Base-by-base conservation (phyloP, 2,329 filamentous ascomycete species). In the Leptographium flavum region DNA sequence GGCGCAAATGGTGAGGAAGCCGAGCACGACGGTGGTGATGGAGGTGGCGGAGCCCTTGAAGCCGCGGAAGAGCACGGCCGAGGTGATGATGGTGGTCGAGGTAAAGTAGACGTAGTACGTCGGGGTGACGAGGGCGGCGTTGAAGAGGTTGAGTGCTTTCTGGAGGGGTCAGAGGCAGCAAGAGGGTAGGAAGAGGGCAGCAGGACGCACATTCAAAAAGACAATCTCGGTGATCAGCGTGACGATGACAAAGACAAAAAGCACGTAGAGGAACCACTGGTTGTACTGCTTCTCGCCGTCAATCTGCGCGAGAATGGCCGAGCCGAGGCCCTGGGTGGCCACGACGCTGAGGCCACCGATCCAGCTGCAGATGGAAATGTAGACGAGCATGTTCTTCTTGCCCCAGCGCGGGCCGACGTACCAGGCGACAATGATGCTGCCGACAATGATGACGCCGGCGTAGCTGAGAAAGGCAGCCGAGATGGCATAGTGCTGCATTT, bases 41-140 rank as follows among this genome's bases (percentile, higher is more conserved):
- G 83, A 76, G 6, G 77, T 73, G 0, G 76, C 71, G 0, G 85
- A 85, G 31, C 90, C 92, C 58, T 94, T 90, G 73, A 98, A 95
- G 8, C 92, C 92, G 51, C 79, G 81, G 63, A 96, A 96, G 3
- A 98, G 69, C 39, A 98, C 80, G 4, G 88, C 84, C 0, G 90
- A 95, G 6, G 88, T 93, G 54, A 96, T 76, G 53, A 98, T 95
- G 19, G 92, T 96, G 5, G 87, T 83, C 54, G 82, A 94, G 33
- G 92, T 98, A 61, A 98, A 98, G 68, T 93, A 90, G 53, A 98
- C 92, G 61, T 98, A 98, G 66, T 98, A 98, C 3, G 92, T 98
- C 1, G 92, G 92, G 0, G 92, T 98, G 48, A 98, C 92, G 52
- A 98, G 74, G 8, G 92, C 90, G 32, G 92, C 92, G 57, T 98